Evolutionary conservation across 169 alveolate species (phyloP), one percentile per base, ranked within the genome.

Genomic region (Cryptosporidium muris): DNA sequence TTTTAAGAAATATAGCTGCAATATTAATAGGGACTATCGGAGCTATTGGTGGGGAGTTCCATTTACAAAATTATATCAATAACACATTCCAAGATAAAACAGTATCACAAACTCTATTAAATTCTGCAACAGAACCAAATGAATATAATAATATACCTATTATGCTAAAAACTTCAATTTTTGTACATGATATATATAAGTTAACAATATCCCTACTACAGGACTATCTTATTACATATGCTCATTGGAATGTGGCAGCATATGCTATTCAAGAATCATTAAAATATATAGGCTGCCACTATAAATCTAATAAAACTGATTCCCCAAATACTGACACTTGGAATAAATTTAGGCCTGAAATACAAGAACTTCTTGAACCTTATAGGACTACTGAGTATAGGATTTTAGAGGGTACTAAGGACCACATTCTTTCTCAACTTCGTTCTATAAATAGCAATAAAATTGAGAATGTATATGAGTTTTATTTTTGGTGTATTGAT

Each of bases 231-330:
- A 43, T 74, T 47, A 64, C 85, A n/a, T 74, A 56, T 40, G 54
- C 85, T n/a, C 85, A 74, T 36, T 74, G 85, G 85, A 74, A 74
- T 47, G 85, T 74, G 25, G 85, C 85, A 58, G 85, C 85, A 2
- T 74, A 47, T 58, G 85, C 85, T 3, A 74, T 74, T 62, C 85
- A 74, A 58, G 85, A 74, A 42, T 40, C 85, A 47, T 54, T 74
- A 43, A 74, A 74, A 54, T 74, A 47, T 36, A 74, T 74, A 45
- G 85, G 85, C 9, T 74, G 85, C 45, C 85, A 74, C 45, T 25
- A 74, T 16, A 11, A 49, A n/a, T n/a, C 49, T 16, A 36, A 14
- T 58, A n/a, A 45, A 45, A 4, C 12, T 36, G 48, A 74, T 16
- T 25, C 0, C 25, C 43, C 11, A 25, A 48, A 65, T 47, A 34